phyloP scores from a whole-genome alignment of 768 basidiomycete species.

The Lyophyllum atratum region DNA sequence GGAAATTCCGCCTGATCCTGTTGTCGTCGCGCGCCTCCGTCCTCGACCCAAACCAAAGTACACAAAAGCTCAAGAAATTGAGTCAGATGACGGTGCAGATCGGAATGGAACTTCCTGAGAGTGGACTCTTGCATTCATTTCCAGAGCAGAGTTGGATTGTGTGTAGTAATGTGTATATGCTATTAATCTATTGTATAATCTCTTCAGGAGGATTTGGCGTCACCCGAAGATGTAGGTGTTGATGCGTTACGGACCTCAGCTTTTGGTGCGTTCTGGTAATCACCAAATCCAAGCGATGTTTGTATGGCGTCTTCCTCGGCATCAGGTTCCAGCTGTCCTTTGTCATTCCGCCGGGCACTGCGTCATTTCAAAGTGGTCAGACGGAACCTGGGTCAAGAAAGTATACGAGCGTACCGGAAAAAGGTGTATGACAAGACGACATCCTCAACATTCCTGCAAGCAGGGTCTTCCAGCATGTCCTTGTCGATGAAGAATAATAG shows the following conservation, averaged over 20 bases:
- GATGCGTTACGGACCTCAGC: constrained; percentile 24
- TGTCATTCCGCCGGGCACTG: constrained; percentile 84
- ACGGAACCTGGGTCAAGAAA: too few species aligned
- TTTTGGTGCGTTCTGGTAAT: constrained; percentile 57
- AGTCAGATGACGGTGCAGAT: not conserved
- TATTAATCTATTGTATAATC: not conserved
- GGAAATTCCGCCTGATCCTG: constrained; percentile 20
- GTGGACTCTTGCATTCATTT: too few species aligned
- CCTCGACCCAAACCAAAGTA: constrained; percentile 34
- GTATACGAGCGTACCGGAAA: constrained; percentile 68
- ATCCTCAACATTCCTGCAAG: constrained; percentile 85
- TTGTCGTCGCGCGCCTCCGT: constrained; percentile 27
- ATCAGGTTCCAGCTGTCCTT: constrained; percentile 90
- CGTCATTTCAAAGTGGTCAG: not conserved
- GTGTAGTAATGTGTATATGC: not conserved
- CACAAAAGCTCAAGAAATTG: not conserved
- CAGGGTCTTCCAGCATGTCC: constrained; percentile 91
- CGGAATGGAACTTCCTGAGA: not conserved
- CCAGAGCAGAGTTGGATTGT: not conserved
- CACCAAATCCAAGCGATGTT: constrained; percentile 74
- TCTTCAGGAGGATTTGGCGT: not conserved
- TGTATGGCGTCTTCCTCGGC: constrained; percentile 80
- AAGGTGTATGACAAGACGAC: constrained; percentile 97
- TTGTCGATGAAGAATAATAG: constrained; percentile 99
- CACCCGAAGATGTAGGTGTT: not conserved